phyloP scores from a whole-genome alignment of 1,284 basidiomycete species.

The Cutaneotrichosporon sp. region DNA sequence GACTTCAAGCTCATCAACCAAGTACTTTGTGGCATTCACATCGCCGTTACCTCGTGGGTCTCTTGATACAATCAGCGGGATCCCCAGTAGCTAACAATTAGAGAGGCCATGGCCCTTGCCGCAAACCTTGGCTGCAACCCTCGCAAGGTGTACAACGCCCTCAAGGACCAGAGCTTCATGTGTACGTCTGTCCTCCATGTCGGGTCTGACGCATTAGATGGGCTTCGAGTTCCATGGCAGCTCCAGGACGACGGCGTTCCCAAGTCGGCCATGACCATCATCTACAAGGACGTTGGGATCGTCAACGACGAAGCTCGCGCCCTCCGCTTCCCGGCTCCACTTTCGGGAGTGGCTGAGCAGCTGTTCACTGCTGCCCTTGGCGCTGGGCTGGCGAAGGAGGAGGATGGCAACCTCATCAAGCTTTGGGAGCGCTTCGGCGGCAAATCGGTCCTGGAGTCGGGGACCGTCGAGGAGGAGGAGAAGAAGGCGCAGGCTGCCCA shows the following conservation, averaged over 20 bases:
- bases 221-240: constrained; percentile 43
- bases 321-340: constrained; percentile 37
- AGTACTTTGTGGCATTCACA: constrained; percentile 44
- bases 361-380: constrained; percentile 40
- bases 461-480: constrained; percentile 34
- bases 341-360: constrained; percentile 42
- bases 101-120: constrained; percentile 50
- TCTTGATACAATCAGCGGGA: not conserved
- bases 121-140: constrained; percentile 46
- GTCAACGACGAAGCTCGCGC: constrained; percentile 46
- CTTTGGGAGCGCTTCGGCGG: constrained; percentile 45
- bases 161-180: constrained; percentile 52
- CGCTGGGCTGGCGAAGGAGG: constrained; percentile 35
- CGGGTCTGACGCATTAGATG: constrained; percentile 27
- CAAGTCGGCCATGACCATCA: constrained; percentile 48
- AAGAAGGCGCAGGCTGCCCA: constrained; percentile 30
- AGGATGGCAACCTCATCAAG: constrained; percentile 42
- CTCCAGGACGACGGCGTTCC: constrained; percentile 36
- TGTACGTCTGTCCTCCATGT: constrained; percentile 28
- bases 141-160: constrained; percentile 36
- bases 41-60: constrained; percentile 32
- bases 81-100: constrained; percentile 5
- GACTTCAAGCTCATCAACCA: constrained; percentile 52
- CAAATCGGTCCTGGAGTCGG: constrained; percentile 28
- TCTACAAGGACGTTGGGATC: constrained; percentile 46